Evolutionary conservation across 2,329 filamentous ascomycete species (phyloP), one percentile per base, ranked within the genome.

Genomic region (Microdochium bolleyi): DNA sequence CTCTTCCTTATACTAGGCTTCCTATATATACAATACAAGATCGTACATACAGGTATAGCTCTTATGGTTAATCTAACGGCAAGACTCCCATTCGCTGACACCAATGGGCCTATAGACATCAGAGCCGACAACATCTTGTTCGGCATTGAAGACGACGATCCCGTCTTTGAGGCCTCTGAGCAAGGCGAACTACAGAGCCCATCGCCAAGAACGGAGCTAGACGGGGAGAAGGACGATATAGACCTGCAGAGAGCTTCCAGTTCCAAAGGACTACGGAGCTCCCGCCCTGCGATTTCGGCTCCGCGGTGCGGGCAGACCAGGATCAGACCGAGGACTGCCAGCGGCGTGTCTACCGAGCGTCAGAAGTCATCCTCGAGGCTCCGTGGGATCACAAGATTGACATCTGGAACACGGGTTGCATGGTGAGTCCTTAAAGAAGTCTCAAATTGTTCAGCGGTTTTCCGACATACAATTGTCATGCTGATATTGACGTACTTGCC

Each of bases 231-330:
- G 70, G 57, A 62, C 30, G 2, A 72, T 78, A 3, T 77, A 78
- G 52, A 19, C 60, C 0, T 78, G 73, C 4, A 70, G 67, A 2
- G 58, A 67, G 21, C 64, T 77, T 3, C 52, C 56, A 54, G 60
- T 67, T 50, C 68, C 69, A 1, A 63, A 62, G 3, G 46, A 57
- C 5, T 52, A 54, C 25, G 70, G 70, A 1, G 60, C 57, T 0
- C 69, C 69, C 77, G 1, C 62, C 78, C 4, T 76, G 75, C 53
- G 77, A 80, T 56, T 75, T 80, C 56, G 75, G 76, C 13, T 73
- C 74, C 0, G 75, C 73, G 8, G 62, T 75, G 10, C 0, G 21
- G 0, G 71, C 71, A 3, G 66, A 67, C 13, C 13, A 49, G 30
- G 52, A 70, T 16, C 70, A 73, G 50, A 30, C 37, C 4, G 62